These are phyloP conservation scores for Rhypophila decipiens DNA, from an alignment of 495 filamentous ascomycete species.

Conservation along the genomic window DNA sequence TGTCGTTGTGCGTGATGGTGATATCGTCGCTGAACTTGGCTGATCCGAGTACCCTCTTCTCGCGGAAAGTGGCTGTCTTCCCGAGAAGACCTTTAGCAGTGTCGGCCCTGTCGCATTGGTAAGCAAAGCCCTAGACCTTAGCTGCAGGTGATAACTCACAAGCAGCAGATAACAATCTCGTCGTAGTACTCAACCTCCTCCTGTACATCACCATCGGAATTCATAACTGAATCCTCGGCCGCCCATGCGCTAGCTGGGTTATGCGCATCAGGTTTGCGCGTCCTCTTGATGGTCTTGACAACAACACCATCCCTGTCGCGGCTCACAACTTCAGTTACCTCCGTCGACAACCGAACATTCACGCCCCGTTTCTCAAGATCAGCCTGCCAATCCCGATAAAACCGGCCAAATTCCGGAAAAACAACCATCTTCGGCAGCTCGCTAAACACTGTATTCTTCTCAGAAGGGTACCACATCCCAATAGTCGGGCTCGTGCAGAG, in stretches of 20 bases:
- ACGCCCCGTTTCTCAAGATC: constrained; percentile 59
- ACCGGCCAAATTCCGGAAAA: constrained; percentile 66
- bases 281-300: constrained; percentile 30
- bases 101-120: constrained; percentile 44
- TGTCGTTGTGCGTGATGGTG: constrained; percentile 75
- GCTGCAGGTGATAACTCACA: too few relatives aligned
- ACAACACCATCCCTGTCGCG: constrained; percentile 54
- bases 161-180: constrained; percentile 67
- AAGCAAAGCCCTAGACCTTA: too few relatives aligned
- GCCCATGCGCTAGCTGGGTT: constrained; percentile 30
- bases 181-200: constrained; percentile 49
- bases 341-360: constrained; percentile 55
- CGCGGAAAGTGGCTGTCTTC: constrained; percentile 54
- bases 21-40: constrained; percentile 79
- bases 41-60: constrained; percentile 61
- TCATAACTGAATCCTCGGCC: constrained; percentile 5
- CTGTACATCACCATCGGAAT: constrained; percentile 21
- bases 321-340: constrained; percentile 51
- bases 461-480: constrained; percentile 69
- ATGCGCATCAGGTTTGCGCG: constrained; percentile 23
- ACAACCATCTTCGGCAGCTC: constrained; percentile 77
- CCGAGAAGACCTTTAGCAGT: constrained; percentile 62
- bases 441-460: constrained; percentile 50
- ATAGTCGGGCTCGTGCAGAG: constrained; percentile 69
- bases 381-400: constrained; percentile 63